These are phyloP conservation scores for Quercus tomentella DNA, from an alignment of 331 rosid genomes.

Conservation along the genomic window DNA sequence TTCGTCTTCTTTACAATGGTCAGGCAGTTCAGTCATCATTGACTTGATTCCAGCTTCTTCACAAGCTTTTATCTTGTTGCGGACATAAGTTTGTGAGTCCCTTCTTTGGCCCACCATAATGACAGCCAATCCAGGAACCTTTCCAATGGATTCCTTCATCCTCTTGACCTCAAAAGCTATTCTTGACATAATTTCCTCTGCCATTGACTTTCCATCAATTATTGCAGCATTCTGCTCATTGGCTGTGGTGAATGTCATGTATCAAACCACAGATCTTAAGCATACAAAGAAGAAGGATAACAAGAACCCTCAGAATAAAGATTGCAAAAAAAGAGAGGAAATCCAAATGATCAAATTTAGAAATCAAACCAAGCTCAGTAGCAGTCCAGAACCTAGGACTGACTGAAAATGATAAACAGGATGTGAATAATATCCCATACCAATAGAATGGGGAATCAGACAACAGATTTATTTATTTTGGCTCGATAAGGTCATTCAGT, in stretches of 20 bases:
- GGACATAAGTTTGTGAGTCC: slow-evolving; percentile 50
- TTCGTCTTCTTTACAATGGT: slow-evolving; percentile 35
- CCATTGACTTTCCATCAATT: slow-evolving; percentile 41
- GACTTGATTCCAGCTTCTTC: slow-evolving; percentile 47
- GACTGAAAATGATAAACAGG: neutral
- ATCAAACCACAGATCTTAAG: neutral
- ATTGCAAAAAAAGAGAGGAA: neutral
- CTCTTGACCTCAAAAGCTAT: slow-evolving; percentile 38
- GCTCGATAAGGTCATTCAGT: neutral
- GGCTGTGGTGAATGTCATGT: slow-evolving; percentile 1
- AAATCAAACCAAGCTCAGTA: neutral
- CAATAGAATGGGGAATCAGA: neutral
- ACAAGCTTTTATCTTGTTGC: slow-evolving; percentile 49
- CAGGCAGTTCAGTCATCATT: slow-evolving; percentile 27
- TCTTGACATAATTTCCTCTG: slow-evolving; percentile 20
- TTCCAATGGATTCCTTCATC: slow-evolving; percentile 43
- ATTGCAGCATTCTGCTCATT: slow-evolving; percentile 30
- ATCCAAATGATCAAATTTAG: neutral
- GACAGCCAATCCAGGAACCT: slow-evolving; percentile 48
- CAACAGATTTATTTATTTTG: neutral
- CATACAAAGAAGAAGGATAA: neutral
- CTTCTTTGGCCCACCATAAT: slow-evolving; percentile 47
- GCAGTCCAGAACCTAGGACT: neutral
- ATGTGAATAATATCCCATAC: neutral
- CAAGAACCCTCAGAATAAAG: neutral